A percentile compares a stretch with the other conserved stretches of the same genome.
Evolutionary conservation across 306 rosid genomes (phyloP).

Genomic region (Fragaria ananassa): DNA sequence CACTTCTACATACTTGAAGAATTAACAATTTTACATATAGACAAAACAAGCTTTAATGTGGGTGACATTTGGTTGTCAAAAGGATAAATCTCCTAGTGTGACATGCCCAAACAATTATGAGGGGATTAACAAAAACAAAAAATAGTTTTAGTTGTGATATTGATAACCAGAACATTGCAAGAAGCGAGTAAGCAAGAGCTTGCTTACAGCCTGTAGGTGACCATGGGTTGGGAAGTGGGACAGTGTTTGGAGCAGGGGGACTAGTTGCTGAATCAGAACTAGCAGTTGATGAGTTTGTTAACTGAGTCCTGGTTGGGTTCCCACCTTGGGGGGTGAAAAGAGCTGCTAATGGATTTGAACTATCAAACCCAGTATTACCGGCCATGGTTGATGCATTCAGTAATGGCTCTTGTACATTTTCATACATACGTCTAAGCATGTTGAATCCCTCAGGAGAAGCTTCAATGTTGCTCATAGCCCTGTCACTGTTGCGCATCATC

Average conservation of each 20-base stretch:
- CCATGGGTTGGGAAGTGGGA: conserved; percentile 96
- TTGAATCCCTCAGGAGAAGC: conserved; percentile 88
- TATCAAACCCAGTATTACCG: conserved; percentile 58
- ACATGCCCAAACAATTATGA: neutral
- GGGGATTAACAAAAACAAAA: neutral
- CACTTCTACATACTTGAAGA: neutral
- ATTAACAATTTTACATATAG: neutral
- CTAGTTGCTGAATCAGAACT: conserved; percentile 51
- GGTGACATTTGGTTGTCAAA: neutral
- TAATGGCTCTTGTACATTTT: conserved; percentile 90
- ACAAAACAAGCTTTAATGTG: neutral
- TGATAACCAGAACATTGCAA: neutral
- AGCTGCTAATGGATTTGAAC: conserved; percentile 47
- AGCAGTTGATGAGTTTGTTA: conserved; percentile 53
- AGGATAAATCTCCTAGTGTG: neutral
- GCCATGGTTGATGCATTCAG: conserved; percentile 84
- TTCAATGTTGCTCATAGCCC: conserved; percentile 93
- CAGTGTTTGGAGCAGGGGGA: conserved; percentile 75
- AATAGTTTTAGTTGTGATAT: neutral
- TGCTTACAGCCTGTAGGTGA: conserved; percentile 58
- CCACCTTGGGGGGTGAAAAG: conserved; percentile 53
- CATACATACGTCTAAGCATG: conserved; percentile 94
- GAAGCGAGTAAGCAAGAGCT: conserved; percentile 29
- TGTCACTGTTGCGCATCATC: conserved; percentile 92
- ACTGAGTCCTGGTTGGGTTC: conserved; percentile 41